phyloP scores from a whole-genome alignment of 2,329 filamentous ascomycete species.

The Ilyonectria robusta region DNA sequence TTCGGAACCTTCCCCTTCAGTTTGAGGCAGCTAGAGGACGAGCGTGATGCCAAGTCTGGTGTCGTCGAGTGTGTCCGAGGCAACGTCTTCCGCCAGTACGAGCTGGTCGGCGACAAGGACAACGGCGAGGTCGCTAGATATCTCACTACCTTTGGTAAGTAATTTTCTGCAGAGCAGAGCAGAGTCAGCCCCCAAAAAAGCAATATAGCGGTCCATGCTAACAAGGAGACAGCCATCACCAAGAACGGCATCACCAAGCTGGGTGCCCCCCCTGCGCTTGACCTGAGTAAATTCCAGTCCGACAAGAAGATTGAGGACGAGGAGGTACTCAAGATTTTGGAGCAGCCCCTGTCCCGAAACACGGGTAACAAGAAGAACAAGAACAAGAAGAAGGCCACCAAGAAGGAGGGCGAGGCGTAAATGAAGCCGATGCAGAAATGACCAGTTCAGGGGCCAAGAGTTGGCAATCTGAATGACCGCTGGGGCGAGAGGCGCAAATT shows the following conservation, averaged over 20 bases:
- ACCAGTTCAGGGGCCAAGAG: slow-evolving; percentile 35
- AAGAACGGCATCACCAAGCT: slow-evolving; percentile 97
- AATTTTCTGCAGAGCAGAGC: neutral
- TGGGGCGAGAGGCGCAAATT: slow-evolving; percentile 31
- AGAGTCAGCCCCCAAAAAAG: neutral
- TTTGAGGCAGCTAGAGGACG: slow-evolving; percentile 95
- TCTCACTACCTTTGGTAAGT: slow-evolving; percentile 93
- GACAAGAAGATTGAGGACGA: slow-evolving; percentile 99
- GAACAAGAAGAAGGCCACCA: slow-evolving; percentile 80
- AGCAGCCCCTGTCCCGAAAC: slow-evolving; percentile 87
- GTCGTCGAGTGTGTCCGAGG: slow-evolving; percentile 96
- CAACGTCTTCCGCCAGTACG: slow-evolving; percentile 94
- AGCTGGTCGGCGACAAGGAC: slow-evolving; percentile 96
- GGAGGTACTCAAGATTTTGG: slow-evolving; percentile 94
- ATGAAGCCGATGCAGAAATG: slow-evolving; percentile 33
- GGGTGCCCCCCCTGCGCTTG: slow-evolving; percentile 80
- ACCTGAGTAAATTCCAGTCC: slow-evolving; percentile 87
- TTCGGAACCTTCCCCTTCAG: slow-evolving; percentile 99
- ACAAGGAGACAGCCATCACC: slow-evolving; percentile 79
- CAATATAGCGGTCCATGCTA: slow-evolving; percentile 18
- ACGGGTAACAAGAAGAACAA: slow-evolving; percentile 94
- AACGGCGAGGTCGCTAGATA: slow-evolving; percentile 86
- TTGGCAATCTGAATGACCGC: slow-evolving; percentile 29
- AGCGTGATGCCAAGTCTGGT: slow-evolving; percentile 94
- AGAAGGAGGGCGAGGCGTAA: slow-evolving; percentile 59